Evolutionary conservation across 2,329 filamentous ascomycete genomes (phyloP), one percentile per base, ranked within the genome.

Genomic region (Pseudopithomyces maydicus): DNA sequence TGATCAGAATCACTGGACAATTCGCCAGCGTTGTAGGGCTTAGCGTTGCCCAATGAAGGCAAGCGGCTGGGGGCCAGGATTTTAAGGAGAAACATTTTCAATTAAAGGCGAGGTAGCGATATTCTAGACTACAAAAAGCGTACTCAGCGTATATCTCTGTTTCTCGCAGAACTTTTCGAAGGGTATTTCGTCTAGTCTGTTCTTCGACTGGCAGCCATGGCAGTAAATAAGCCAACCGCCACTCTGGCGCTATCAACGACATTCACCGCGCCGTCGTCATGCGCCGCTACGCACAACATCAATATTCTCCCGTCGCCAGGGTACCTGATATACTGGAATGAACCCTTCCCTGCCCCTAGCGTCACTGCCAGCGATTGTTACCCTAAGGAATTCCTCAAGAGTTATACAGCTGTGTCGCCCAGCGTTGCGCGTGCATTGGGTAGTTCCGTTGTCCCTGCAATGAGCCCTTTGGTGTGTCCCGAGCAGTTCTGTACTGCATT

Each of bases 211-310:
- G 26, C 8, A 29, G 26, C 26, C 26, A 47, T 35, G 44, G 44
- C 44, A 33, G 15, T 47, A 11, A 23, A 26, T 8, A 59, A 63
- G 45, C 61, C 59, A 12, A 50, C 60, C 20, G 57, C 43, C 10
- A 52, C 44, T 15, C 43, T 64, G 39, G 57, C 65, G 2, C 46
- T 71, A 8, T 66, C 62, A 26, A 66, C 65, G 7, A 69, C 64
- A 20, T 71, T 71, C 54, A 66, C 64, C 2, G 64, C 68, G 10
- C 59, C 65, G 41, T 46, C 65, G 38, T 59, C 63, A 62, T 71
- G 68, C 54, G 42, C 54, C 3, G 48, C 59, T 17, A 59, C 44
- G 29, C 44, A 66, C 43, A 59, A 42, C 11, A 53, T 71, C 17
- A 61, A 67, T 2, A 54, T 62, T 43, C 54, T 68, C 8, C 62